Evolutionary conservation across 192 early-diverging fungal genomes (phyloP).

Genomic region (Coemansia sp.): DNA sequence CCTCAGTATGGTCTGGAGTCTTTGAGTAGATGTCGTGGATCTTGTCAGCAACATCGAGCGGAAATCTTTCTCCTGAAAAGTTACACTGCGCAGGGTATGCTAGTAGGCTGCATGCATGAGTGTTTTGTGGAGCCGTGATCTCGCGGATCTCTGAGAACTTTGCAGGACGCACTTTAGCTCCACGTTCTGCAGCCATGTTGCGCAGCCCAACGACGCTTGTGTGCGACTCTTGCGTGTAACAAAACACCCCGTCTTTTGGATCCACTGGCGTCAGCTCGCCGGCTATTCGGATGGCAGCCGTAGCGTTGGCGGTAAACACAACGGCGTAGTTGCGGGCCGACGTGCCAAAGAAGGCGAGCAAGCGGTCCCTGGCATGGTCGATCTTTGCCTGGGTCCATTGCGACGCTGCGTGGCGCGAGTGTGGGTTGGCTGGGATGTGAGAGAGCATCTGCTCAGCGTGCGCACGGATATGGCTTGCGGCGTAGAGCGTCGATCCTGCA

Average conservation of each 20-base stretch:
- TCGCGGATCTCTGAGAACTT: conserved; percentile 31
- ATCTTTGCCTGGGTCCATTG: conserved; percentile 56
- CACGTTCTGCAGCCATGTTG: conserved; percentile 49
- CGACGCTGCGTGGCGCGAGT: conserved; percentile 62
- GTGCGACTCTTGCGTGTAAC: conserved; percentile 68
- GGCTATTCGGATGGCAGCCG: conserved; percentile 71
- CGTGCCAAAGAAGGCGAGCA: conserved; percentile 62
- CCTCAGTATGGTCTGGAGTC: background rate
- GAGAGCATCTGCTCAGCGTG: conserved; percentile 51
- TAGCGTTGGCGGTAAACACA: conserved; percentile 79
- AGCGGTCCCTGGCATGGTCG: conserved; percentile 55
- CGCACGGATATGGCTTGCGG: conserved; percentile 46
- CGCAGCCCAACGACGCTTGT: conserved; percentile 78
- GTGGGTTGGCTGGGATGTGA: conserved; percentile 66
- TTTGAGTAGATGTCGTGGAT: conserved; percentile 30
- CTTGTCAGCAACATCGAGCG: conserved; percentile 58
- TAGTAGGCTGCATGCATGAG: conserved; percentile 55
- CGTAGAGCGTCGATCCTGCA: conserved; percentile 61
- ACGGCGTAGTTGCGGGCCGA: conserved; percentile 62
- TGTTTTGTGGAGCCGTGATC: conserved; percentile 16
- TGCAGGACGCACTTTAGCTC: conserved; percentile 17
- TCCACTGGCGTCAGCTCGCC: conserved; percentile 71
- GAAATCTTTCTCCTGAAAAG: conserved; percentile 73
- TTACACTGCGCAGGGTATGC: conserved; percentile 88
- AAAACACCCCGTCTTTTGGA: conserved; percentile 44